Conservation (phyloP, 169 alveolate genomes). For the Eimeria necatrix region DNA sequence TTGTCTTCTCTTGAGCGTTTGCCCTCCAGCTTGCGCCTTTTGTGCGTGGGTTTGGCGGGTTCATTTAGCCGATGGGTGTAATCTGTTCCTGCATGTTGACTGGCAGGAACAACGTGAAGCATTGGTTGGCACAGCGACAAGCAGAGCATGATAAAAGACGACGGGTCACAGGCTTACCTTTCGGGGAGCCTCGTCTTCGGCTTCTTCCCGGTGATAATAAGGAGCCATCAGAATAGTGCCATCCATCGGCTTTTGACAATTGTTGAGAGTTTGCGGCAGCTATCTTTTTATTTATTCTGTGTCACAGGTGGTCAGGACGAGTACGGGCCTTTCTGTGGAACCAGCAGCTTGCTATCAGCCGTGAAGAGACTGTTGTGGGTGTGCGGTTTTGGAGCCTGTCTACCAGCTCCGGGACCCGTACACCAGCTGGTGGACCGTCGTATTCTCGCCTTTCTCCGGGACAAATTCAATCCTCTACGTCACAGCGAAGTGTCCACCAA, state of each 20-base stretch:
- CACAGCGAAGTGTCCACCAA: constrained; percentile 48
- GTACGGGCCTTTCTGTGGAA: constrained; percentile 45
- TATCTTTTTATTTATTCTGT: background rate
- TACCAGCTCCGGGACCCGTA: constrained; percentile 32
- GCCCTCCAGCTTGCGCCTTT: background rate
- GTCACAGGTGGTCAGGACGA: constrained; percentile 68
- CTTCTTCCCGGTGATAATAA: constrained; percentile 9
- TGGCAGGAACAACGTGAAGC: constrained; percentile 42
- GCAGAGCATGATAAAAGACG: constrained; percentile 41
- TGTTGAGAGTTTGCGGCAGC: too few species aligned
- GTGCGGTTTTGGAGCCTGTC: constrained; percentile 13
- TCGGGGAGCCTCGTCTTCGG: constrained; percentile 68
- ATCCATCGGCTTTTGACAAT: too few species aligned
- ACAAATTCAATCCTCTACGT: constrained; percentile 65
- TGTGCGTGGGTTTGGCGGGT: background rate
- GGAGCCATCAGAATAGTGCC: too few species aligned
- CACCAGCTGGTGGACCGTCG: constrained; percentile 11
- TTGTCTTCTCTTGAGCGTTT: background rate
- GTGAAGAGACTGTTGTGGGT: constrained; percentile 29
- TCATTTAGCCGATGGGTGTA: background rate
- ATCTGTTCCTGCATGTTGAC: background rate
- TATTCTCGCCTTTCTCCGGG: constrained; percentile 51
- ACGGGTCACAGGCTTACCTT: background rate
- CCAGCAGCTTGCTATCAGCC: background rate
- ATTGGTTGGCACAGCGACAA: constrained; percentile 58